A percentile compares a stretch with the other conserved stretches of the same genome.
These are phyloP conservation scores for Fonsecaea multimorphosa DNA, from an alignment of 2,329 filamentous ascomycete genomes.

Conservation along the genomic window DNA sequence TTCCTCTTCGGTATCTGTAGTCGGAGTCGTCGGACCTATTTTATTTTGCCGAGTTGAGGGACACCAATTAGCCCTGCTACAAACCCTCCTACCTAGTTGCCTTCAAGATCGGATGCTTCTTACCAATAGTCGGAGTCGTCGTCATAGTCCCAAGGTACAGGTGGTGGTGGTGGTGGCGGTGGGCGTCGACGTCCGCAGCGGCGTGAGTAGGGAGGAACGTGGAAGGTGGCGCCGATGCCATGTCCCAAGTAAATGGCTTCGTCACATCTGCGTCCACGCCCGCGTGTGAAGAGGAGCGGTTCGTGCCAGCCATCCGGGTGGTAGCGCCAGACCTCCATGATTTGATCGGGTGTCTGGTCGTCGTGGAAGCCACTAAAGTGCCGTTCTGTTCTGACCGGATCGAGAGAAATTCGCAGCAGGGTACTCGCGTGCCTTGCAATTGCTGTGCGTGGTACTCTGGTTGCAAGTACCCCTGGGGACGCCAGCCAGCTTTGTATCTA, in stretches of 20 bases:
- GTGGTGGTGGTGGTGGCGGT: no score
- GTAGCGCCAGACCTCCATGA: constrained; percentile 12
- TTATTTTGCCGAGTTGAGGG: background rate
- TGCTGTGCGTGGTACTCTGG: background rate
- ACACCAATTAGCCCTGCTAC: background rate
- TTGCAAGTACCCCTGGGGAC: background rate
- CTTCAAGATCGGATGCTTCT: background rate
- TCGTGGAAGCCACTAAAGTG: background rate
- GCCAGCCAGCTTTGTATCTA: background rate
- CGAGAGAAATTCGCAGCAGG: background rate
- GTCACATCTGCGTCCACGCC: background rate
- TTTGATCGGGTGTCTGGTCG: background rate
- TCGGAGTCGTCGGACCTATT: constrained; percentile 1
- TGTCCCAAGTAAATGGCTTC: constrained; percentile 1
- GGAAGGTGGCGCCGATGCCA: constrained; percentile 11
- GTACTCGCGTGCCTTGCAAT: background rate
- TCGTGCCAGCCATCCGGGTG: constrained; percentile 6
- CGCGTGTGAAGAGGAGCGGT: constrained; percentile 8
- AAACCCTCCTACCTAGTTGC: background rate
- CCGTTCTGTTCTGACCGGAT: background rate
- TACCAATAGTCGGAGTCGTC: constrained; percentile 16
- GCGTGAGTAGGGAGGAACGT: constrained; percentile 4
- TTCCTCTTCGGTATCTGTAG: background rate
- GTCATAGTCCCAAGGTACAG: constrained; percentile 10
- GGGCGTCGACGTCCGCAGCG: background rate